Conservation (phyloP, 345 rosid genomes). For the Raphanus raphanistrum region DNA sequence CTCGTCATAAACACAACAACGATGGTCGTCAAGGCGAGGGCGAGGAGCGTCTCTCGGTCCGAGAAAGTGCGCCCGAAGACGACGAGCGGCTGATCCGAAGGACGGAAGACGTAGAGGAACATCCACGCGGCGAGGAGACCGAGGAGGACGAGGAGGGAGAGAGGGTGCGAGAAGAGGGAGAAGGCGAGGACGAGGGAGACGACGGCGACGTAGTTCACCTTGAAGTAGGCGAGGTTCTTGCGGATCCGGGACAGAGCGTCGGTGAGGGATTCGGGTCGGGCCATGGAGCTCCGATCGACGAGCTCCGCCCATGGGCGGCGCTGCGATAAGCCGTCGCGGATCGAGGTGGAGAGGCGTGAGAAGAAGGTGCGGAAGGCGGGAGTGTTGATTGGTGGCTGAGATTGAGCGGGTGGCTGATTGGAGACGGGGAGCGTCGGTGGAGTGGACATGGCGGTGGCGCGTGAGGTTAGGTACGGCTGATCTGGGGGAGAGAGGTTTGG, state of each 20-base stretch:
- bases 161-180: slow-evolving; percentile 70
- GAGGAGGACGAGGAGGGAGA: slow-evolving; percentile 71
- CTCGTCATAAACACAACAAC: slow-evolving; percentile 75
- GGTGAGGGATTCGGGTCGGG: slow-evolving; percentile 60
- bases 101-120: slow-evolving; percentile 67
- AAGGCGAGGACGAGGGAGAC: slow-evolving; percentile 62
- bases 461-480: slow-evolving; percentile 16
- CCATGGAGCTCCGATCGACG: slow-evolving; percentile 57
- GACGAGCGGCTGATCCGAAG: slow-evolving; percentile 74
- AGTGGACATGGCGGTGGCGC: slow-evolving; percentile 47
- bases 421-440: slow-evolving; percentile 60
- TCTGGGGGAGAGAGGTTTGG: slow-evolving; percentile 4
- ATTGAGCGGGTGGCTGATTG: slow-evolving; percentile 41
- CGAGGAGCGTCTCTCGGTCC: slow-evolving; percentile 70
- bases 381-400: slow-evolving; percentile 70
- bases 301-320: slow-evolving; percentile 85
- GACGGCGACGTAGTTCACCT: slow-evolving; percentile 63
- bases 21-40: slow-evolving; percentile 52
- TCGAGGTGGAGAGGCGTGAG: slow-evolving; percentile 65
- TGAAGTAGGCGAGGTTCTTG: slow-evolving; percentile 29
- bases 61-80: slow-evolving; percentile 71
- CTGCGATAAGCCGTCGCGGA: slow-evolving; percentile 71
- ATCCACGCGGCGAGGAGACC: slow-evolving; percentile 64
- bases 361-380: slow-evolving; percentile 73
- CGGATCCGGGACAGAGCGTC: slow-evolving; percentile 78